phyloP scores from a whole-genome alignment of 2,329 filamentous ascomycete species.

The Coniochaeta prunicola region DNA sequence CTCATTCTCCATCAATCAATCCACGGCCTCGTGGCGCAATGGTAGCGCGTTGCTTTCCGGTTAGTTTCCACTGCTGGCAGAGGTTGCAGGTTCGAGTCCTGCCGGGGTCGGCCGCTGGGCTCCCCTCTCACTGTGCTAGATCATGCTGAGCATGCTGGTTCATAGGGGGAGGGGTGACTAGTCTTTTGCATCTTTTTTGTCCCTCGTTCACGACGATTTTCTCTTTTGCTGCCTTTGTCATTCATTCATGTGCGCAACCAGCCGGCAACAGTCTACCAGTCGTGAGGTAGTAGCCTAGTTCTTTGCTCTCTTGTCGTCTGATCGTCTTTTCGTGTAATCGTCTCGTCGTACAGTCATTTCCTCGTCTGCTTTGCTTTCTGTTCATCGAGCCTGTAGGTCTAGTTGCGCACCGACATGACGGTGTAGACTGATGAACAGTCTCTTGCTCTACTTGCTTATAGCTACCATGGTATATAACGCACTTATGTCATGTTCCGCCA shows the following conservation, averaged over 20 bases:
- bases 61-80: slow-evolving; percentile 1
- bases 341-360: no score
- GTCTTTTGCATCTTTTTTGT: not conserved
- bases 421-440: no score
- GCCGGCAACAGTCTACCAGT: no score
- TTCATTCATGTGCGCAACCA: not conserved
- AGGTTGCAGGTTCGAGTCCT: slow-evolving; percentile 1
- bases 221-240: not conserved
- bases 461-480: no score
- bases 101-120: not conserved
- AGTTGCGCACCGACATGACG: no score
- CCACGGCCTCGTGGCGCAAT: slow-evolving; percentile 1
- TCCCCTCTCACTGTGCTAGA: not conserved
- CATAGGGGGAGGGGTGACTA: not conserved
- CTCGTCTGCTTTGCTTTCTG: no score
- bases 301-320: no score
- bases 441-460: no score
- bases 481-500: not conserved
- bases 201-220: not conserved
- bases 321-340: no score
- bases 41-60: slow-evolving; percentile 1
- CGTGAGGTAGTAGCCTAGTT: no score
- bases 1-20: not conserved
- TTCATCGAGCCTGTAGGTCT: no score
- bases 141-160: not conserved